Conservation (phyloP, 1,284 basidiomycete genomes). For the Ceratobasidium sp. region DNA sequence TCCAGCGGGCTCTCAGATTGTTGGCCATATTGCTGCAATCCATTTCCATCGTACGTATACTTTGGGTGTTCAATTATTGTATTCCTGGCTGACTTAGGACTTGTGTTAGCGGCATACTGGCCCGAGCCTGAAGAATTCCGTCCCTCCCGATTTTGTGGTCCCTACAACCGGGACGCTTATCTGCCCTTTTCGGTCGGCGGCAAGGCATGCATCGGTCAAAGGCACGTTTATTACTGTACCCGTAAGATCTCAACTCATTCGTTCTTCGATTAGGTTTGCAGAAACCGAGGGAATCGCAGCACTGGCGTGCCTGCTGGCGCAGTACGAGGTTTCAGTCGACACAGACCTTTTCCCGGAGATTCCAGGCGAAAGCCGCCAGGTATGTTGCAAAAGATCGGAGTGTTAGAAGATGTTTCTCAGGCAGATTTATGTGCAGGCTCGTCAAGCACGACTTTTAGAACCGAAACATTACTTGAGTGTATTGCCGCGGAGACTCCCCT, state of each 20-base stretch:
- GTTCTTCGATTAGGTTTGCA: slow-evolving; percentile 10
- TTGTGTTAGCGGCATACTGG: slow-evolving; percentile 33
- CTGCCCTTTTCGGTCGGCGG: slow-evolving; percentile 32
- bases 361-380: neutral
- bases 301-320: neutral
- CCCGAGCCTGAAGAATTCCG: slow-evolving; percentile 38
- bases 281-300: slow-evolving; percentile 36
- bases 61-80: too few species aligned
- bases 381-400: neutral
- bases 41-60: slow-evolving; percentile 14
- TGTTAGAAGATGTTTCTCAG: neutral
- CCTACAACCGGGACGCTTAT: slow-evolving; percentile 35
- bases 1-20: neutral
- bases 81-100: neutral
- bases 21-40: neutral
- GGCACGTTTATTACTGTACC: neutral
- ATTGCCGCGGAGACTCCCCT: neutral
- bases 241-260: neutral
- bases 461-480: neutral
- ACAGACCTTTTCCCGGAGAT: neutral
- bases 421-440: neutral
- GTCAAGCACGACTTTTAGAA: neutral
- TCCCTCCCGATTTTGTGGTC: slow-evolving; percentile 19
- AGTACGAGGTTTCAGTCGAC: neutral
- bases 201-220: slow-evolving; percentile 34